Evolutionary conservation across 306 rosid genomes (phyloP).

Genomic region (Cicer chorassanicum): DNA sequence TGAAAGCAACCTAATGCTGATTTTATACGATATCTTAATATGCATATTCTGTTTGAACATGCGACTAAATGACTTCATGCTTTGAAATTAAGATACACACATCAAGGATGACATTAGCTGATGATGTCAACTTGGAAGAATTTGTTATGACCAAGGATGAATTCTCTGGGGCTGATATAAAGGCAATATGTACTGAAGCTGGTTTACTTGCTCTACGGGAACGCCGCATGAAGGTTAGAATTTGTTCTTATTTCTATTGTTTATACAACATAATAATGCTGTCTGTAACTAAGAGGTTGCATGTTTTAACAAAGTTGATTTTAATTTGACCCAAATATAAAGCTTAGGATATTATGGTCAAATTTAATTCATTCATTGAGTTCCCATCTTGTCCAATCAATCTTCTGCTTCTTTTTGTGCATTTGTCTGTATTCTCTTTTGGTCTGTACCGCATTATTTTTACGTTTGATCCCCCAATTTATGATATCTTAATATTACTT

Average conservation of each 20-base stretch:
- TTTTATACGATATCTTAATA: conserved; percentile 26
- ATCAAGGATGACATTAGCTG: conserved; percentile 95
- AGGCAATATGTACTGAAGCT: conserved; percentile 98
- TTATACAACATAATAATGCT: background rate
- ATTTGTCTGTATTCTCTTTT: conserved; percentile 1
- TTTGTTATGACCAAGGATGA: conserved; percentile 99
- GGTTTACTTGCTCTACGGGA: conserved; percentile 94
- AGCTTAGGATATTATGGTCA: background rate
- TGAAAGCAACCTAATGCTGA: conserved; percentile 26
- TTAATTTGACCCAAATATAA: conserved; percentile 1
- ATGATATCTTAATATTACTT: background rate
- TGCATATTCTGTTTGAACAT: conserved; percentile 24
- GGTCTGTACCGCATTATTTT: background rate
- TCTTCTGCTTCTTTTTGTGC: conserved; percentile 1
- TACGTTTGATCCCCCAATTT: background rate
- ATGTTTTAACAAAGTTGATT: conserved; percentile 18
- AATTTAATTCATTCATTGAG: background rate
- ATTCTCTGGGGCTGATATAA: conserved; percentile 97
- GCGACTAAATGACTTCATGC: conserved; percentile 12
- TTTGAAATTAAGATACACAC: conserved; percentile 79
- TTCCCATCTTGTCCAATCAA: conserved; percentile 8
- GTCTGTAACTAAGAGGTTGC: conserved; percentile 26
- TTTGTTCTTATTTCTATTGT: conserved; percentile 13
- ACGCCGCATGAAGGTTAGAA: conserved; percentile 92
- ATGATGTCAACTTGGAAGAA: conserved; percentile 97